Percentiles rank a stretch among this genome's conserved stretches.
phyloP scores from a whole-genome alignment of 2,329 filamentous ascomycete genomes.

The Fusarium luffae region DNA sequence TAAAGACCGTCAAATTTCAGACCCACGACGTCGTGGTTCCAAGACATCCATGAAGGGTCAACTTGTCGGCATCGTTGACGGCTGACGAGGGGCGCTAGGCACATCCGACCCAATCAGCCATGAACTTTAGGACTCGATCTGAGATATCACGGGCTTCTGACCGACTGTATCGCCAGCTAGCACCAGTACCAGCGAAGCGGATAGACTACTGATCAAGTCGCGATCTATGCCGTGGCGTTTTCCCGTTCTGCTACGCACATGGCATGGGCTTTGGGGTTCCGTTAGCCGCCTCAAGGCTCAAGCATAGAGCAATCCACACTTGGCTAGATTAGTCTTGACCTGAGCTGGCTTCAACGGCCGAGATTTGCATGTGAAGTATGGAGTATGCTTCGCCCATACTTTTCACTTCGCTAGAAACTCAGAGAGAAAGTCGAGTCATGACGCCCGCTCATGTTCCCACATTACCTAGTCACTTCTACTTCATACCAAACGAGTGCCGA shows the following conservation, averaged over 20 bases:
- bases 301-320: constrained; percentile 21
- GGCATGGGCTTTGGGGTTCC: constrained; percentile 17
- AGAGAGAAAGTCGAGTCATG: constrained; percentile 19
- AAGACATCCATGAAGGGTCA: constrained; percentile 25
- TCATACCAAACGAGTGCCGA: not conserved
- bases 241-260: constrained; percentile 15
- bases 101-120: constrained; percentile 34
- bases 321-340: constrained; percentile 4
- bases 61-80: constrained; percentile 20
- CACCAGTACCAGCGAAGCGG: constrained; percentile 9
- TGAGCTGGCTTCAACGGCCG: constrained; percentile 15
- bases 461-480: not conserved
- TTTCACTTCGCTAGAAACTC: constrained; percentile 1
- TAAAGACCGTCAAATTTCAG: constrained; percentile 34
- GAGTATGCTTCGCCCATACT: not conserved
- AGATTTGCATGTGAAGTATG: constrained; percentile 1
- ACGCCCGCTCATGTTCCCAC: constrained; percentile 2
- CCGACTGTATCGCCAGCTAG: not conserved
- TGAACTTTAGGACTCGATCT: not conserved
- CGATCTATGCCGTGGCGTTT: constrained; percentile 11
- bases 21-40: constrained; percentile 30
- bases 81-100: constrained; percentile 30
- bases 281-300: constrained; percentile 35
- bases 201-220: constrained; percentile 16
- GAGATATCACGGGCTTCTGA: not conserved